Conservation (phyloP, 2,329 filamentous ascomycete genomes). For the Diaporthe vexans region DNA sequence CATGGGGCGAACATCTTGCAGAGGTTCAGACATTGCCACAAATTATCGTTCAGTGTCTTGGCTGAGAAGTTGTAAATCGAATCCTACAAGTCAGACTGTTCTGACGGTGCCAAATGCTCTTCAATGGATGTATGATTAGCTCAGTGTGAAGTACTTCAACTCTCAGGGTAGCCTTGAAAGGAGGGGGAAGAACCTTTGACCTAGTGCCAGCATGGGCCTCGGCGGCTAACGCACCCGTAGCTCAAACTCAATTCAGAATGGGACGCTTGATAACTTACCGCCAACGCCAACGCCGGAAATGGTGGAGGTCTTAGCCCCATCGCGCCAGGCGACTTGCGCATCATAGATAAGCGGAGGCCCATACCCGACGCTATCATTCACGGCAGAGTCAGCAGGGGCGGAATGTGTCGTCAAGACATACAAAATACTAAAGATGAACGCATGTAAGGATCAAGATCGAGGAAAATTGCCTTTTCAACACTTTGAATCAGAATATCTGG, state of each 20-base stretch:
- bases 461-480: background rate
- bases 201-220: background rate
- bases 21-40: slow-evolving; percentile 37
- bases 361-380: background rate
- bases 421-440: background rate
- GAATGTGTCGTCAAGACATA: background rate
- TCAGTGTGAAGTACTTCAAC: background rate
- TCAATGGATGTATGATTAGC: background rate
- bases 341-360: background rate
- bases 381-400: background rate
- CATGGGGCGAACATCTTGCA: slow-evolving; percentile 48
- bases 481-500: background rate
- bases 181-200: background rate
- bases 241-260: background rate
- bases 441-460: background rate
- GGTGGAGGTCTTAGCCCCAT: background rate
- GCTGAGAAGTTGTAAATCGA: background rate
- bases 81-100: background rate
- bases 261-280: background rate
- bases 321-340: background rate
- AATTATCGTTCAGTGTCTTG: background rate
- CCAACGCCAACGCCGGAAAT: slow-evolving; percentile 6
- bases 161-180: background rate
- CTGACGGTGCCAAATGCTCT: background rate
- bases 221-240: slow-evolving; percentile 16